A percentile compares a stretch with the other conserved stretches of the same genome.
Evolutionary conservation across 2,329 filamentous ascomycete species (phyloP).

Genomic region (Zarea fungicola): DNA sequence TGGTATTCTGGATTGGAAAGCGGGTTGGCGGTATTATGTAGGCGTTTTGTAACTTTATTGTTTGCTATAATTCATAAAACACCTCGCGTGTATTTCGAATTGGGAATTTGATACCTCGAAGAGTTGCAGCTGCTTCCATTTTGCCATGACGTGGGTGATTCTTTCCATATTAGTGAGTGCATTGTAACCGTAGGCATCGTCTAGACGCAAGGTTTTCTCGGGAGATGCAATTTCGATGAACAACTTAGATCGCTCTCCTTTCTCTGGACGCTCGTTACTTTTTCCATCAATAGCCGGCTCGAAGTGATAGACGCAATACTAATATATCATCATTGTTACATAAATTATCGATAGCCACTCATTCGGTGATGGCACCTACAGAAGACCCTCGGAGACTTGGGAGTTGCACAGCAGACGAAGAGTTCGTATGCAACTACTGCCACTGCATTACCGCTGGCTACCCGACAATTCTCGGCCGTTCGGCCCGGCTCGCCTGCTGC

Average conservation of each 20-base stretch:
- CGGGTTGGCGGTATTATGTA: slow-evolving; percentile 1
- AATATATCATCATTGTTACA: too few relatives aligned
- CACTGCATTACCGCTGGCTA: slow-evolving; percentile 35
- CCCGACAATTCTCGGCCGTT: slow-evolving; percentile 39
- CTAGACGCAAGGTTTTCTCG: too few relatives aligned
- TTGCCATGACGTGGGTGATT: too few relatives aligned
- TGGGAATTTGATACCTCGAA: background rate
- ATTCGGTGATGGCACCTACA: background rate
- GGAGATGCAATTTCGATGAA: too few relatives aligned
- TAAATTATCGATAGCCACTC: background rate
- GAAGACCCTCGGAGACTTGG: background rate
- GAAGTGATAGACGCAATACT: too few relatives aligned
- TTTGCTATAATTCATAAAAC: background rate
- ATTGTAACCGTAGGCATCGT: too few relatives aligned
- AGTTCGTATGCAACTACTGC: slow-evolving; percentile 54
- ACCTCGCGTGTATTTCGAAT: background rate
- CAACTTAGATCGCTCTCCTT: too few relatives aligned
- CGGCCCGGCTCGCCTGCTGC: slow-evolving; percentile 44
- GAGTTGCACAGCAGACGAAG: background rate
- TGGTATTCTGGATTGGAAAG: slow-evolving; percentile 6
- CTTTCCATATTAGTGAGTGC: too few relatives aligned
- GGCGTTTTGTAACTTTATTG: slow-evolving; percentile 3
- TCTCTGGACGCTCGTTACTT: too few relatives aligned
- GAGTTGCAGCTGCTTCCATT: background rate
- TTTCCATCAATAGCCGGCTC: too few relatives aligned